Conservation (phyloP, 768 basidiomycete genomes). For the Amylocystis lapponica region DNA sequence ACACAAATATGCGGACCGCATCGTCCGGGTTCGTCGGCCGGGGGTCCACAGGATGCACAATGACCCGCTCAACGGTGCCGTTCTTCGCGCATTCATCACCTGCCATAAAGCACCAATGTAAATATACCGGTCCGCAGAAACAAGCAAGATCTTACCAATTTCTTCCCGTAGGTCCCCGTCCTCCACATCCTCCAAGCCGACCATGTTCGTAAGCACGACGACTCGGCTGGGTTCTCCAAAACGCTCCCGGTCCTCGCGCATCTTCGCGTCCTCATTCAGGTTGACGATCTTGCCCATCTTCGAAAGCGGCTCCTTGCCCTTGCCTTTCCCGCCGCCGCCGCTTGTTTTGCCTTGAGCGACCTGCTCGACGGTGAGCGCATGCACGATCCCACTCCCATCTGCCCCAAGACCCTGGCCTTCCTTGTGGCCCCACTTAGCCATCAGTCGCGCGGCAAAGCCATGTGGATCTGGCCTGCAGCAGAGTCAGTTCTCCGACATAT, state of each 20-base stretch:
- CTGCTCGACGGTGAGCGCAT: conserved; percentile 82
- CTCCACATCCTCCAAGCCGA: conserved; percentile 74
- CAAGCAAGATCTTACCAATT: conserved; percentile 53
- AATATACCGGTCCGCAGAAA: too few species aligned
- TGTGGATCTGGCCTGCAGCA: conserved; percentile 58
- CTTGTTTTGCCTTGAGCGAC: conserved; percentile 32
- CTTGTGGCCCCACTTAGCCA: conserved; percentile 96
- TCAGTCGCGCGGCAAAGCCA: conserved; percentile 77
- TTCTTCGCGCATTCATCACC: conserved; percentile 91
- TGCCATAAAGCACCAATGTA: conserved; percentile 29
- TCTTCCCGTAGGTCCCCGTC: conserved; percentile 84
- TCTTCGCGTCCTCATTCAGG: conserved; percentile 78
- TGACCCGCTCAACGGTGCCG: conserved; percentile 86
- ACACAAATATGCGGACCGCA: conserved; percentile 86
- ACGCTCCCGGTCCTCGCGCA: conserved; percentile 68
- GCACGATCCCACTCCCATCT: conserved; percentile 79
- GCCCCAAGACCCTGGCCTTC: conserved; percentile 90
- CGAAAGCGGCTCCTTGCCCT: conserved; percentile 39
- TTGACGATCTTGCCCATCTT: conserved; percentile 90
- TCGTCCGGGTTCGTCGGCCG: conserved; percentile 62
- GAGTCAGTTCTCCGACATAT: too few species aligned
- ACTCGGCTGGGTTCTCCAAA: conserved; percentile 91
- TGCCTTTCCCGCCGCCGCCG: conserved; percentile 32
- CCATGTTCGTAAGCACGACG: conserved; percentile 87
- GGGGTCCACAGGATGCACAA: conserved; percentile 75